Evolutionary conservation across 2,329 filamentous ascomycete species (phyloP), one percentile per base, ranked within the genome.

Genomic region (Albophoma yamanashiensis): DNA sequence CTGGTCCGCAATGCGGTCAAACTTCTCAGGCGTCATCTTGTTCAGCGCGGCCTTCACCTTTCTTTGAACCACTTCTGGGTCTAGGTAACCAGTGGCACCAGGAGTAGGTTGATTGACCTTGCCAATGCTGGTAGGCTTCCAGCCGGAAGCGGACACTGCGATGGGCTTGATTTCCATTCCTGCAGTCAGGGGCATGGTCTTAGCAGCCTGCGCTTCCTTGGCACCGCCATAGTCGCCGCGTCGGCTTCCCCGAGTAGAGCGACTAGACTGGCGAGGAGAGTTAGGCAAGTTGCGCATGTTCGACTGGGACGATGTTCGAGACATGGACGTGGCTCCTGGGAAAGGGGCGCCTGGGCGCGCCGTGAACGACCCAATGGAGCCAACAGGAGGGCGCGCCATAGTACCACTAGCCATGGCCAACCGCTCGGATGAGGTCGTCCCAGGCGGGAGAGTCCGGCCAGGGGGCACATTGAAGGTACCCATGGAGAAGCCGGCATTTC

Each of bases 11-110:
- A 99, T 96, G 78, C 88, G 92, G 73, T 96, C 92, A 69, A 99
- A 99, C 72, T 97, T 99, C 78, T 99, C 94, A 0, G 94, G 94
- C 0, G 94, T 97, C 94, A 99, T 97, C 88, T 99, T 99, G 86
- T 99, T 99, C 69, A 99, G 81, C 63, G 90, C 90, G 64, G 92
- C 89, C 87, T 99, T 99, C 73, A 99, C 94, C 87, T 99, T 99
- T 67, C 93, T 88, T 79, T 99, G 94, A 61, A 99, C 94, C 80
- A 94, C 86, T 68, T 93, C 91, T 31, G 94, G 93, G 65, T 95
- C 86, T 78, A 97, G 84, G 68, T 90, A 82, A 52, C 75, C 63
- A 45, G 78, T 73, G 57, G 72, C 63, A 38, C 73, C 71, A 45
- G 71, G 69, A 55, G 50, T 38, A 20, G 50, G 17, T 39, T 72